These are phyloP conservation scores for Linanthus parryae DNA, from an alignment of 148 eudicot genomes.

Conservation along the genomic window DNA sequence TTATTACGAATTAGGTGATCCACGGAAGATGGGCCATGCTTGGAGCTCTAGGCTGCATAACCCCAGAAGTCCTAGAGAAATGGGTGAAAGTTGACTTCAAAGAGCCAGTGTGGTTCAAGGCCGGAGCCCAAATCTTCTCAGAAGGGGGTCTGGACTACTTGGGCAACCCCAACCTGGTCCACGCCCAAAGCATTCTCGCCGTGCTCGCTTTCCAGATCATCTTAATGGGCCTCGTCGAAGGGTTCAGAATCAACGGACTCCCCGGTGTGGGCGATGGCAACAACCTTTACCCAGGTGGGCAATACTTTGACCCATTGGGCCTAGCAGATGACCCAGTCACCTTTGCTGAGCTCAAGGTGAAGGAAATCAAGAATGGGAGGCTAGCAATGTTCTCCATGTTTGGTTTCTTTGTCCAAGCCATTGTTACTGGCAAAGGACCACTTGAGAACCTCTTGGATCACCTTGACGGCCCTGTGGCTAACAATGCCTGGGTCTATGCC, in stretches of 20 bases:
- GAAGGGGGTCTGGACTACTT: constrained; percentile 83
- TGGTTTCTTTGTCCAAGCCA: constrained; percentile 85
- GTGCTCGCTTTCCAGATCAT: constrained; percentile 66
- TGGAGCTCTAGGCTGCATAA: constrained; percentile 79
- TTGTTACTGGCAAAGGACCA: constrained; percentile 80
- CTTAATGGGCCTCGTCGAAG: constrained; percentile 83
- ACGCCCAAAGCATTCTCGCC: constrained; percentile 82
- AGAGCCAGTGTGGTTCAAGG: constrained; percentile 94
- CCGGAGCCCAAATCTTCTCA: constrained; percentile 77
- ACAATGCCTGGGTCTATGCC: constrained; percentile 92
- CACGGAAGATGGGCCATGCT: constrained; percentile 94
- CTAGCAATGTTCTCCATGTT: constrained; percentile 90
- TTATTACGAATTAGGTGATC: too few species aligned
- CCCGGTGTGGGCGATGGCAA: constrained; percentile 78
- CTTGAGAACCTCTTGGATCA: constrained; percentile 47
- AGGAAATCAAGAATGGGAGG: constrained; percentile 82
- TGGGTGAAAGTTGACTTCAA: constrained; percentile 72
- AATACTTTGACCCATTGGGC: constrained; percentile 79
- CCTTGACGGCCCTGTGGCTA: constrained; percentile 79
- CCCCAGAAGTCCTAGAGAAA: constrained; percentile 77
- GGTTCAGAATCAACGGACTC: constrained; percentile 76
- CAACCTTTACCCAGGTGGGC: constrained; percentile 76
- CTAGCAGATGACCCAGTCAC: constrained; percentile 75
- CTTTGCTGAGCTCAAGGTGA: constrained; percentile 84
- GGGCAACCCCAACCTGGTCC: constrained; percentile 85